Percentiles rank a stretch among this genome's conserved stretches.
Conservation (phyloP, 371 early-diverging fungal genomes). For the Mortierella sp. region DNA sequence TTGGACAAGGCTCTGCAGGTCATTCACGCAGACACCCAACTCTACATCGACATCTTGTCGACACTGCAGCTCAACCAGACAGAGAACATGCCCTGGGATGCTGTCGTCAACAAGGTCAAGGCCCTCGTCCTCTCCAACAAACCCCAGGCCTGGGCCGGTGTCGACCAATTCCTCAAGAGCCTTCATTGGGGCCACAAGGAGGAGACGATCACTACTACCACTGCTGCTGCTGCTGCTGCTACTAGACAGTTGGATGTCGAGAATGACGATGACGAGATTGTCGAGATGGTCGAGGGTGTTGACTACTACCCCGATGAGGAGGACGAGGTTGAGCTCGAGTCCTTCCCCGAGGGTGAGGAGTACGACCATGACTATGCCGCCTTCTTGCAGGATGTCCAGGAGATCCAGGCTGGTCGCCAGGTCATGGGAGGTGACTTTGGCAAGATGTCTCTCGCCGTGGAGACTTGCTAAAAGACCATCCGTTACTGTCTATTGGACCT, state of each 20-base stretch:
- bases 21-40: conserved; percentile 52
- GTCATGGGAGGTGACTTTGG: conserved; percentile 37
- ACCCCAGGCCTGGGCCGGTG: conserved; percentile 53
- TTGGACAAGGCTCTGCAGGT: conserved; percentile 45
- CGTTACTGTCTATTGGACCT: not conserved
- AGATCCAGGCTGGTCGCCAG: conserved; percentile 23
- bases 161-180: conserved; percentile 53
- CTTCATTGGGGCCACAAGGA: conserved; percentile 42
- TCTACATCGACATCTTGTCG: conserved; percentile 58
- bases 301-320: conserved; percentile 48
- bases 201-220: not conserved
- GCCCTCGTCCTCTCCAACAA: conserved; percentile 40
- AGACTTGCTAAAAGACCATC: conserved; percentile 33
- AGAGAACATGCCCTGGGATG: conserved; percentile 59
- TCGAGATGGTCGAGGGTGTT: conserved; percentile 49
- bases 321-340: conserved; percentile 33
- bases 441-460: conserved; percentile 30
- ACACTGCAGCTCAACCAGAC: conserved; percentile 58
- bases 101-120: conserved; percentile 51
- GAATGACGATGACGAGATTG: conserved; percentile 37
- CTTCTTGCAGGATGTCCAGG: conserved; percentile 44
- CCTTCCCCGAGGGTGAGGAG: conserved; percentile 46
- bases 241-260: conserved; percentile 12
- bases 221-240: not conserved
- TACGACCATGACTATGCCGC: conserved; percentile 46